These are phyloP conservation scores for Fomitiporia mediterranea DNA, from an alignment of 1,284 basidiomycete genomes.

Conservation along the genomic window DNA sequence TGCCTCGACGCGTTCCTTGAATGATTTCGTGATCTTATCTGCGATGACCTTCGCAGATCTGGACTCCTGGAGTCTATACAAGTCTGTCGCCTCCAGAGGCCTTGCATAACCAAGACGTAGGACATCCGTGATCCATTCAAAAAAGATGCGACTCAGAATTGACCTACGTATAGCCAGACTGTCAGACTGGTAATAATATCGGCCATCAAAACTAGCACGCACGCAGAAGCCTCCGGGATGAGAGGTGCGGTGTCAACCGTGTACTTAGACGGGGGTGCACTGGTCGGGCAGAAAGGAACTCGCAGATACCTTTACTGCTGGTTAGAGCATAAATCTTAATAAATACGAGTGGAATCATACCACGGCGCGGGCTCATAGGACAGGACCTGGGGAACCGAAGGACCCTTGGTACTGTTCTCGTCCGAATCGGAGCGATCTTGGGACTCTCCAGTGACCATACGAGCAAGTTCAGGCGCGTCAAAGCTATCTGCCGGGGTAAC, in stretches of 20 bases:
- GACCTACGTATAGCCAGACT: background rate
- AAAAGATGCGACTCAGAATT: conserved; percentile 46
- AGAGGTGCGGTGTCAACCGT: conserved; percentile 41
- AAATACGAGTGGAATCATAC: background rate
- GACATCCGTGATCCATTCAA: conserved; percentile 73
- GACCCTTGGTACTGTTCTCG: background rate
- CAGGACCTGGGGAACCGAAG: background rate
- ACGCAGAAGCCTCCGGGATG: conserved; percentile 40
- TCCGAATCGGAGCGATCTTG: background rate
- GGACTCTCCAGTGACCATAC: conserved; percentile 3
- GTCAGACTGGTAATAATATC: background rate
- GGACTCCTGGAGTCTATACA: conserved; percentile 77
- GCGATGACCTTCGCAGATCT: conserved; percentile 57
- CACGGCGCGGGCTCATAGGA: conserved; percentile 13
- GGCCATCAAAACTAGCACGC: background rate
- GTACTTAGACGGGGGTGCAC: conserved; percentile 34
- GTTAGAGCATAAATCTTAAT: background rate
- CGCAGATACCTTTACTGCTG: conserved; percentile 6
- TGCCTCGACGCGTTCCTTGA: conserved; percentile 51
- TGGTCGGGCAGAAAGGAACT: conserved; percentile 24
- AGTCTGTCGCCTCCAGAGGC: conserved; percentile 76
- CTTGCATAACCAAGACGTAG: conserved; percentile 69
- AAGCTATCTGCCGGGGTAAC: background rate
- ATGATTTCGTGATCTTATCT: conserved; percentile 58
- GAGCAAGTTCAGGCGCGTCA: conserved; percentile 1